Percentiles rank a stretch among this genome's conserved stretches.
Evolutionary conservation across 352 stramenopile species (phyloP).

Genomic region (Pythium sp.): DNA sequence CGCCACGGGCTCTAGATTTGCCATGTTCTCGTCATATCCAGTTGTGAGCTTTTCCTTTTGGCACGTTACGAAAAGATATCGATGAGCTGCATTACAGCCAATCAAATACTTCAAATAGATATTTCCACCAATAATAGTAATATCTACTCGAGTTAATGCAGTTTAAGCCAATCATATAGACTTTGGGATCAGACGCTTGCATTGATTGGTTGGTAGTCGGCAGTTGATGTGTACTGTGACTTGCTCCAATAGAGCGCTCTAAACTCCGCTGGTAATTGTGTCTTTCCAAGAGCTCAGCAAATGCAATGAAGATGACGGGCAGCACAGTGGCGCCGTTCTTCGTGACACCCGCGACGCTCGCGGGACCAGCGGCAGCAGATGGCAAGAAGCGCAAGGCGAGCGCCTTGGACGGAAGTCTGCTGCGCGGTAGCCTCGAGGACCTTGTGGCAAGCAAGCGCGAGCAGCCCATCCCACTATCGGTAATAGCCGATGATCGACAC

Average conservation of each 20-base stretch:
- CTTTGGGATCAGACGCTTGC: background rate
- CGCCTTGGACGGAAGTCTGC: slow-evolving; percentile 20
- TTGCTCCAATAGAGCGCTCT: background rate
- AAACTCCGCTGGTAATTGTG: too few species aligned
- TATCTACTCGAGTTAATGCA: background rate
- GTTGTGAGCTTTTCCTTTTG: slow-evolving; percentile 24
- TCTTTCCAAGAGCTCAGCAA: too few species aligned
- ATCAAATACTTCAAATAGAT: slow-evolving; percentile 11
- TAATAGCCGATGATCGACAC: background rate
- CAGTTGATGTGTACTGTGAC: background rate
- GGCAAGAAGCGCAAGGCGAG: slow-evolving; percentile 28
- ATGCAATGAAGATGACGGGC: slow-evolving; percentile 57
- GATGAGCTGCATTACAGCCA: slow-evolving; percentile 22
- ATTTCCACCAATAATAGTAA: slow-evolving; percentile 9
- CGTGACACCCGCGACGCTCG: slow-evolving; percentile 33
- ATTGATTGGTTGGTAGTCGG: slow-evolving; percentile 5
- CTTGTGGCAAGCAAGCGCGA: slow-evolving; percentile 33
- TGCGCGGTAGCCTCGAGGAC: slow-evolving; percentile 39
- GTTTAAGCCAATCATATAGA: slow-evolving; percentile 13
- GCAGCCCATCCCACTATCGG: slow-evolving; percentile 41
- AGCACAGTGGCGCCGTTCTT: slow-evolving; percentile 32
- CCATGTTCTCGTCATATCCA: slow-evolving; percentile 62
- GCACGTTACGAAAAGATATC: background rate
- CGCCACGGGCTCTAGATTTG: slow-evolving; percentile 24
- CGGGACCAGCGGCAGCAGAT: background rate